These are phyloP conservation scores for Arthrobotrys iridis DNA, from an alignment of 2,329 filamentous ascomycete genomes.

Conservation along the genomic window DNA sequence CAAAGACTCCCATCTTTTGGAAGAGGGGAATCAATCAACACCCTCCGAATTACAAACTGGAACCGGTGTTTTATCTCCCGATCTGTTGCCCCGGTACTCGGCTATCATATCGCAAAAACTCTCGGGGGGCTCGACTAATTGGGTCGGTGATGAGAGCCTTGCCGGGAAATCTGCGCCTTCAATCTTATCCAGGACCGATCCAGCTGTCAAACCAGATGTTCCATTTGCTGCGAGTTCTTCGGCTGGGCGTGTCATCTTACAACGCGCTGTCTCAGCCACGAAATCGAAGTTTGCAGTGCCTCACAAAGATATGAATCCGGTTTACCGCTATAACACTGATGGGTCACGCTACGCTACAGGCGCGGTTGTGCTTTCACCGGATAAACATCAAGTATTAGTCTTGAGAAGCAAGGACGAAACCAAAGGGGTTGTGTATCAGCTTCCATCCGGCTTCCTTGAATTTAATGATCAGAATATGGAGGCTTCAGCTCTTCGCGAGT, in stretches of 20 bases:
- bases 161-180: neutral
- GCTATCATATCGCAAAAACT: conserved; percentile 26
- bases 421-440: conserved; percentile 32
- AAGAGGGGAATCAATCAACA: neutral
- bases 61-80: neutral
- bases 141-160: neutral
- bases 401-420: conserved; percentile 46
- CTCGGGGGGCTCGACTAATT: neutral
- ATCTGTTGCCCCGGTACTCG: conserved; percentile 43
- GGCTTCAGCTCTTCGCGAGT: conserved; percentile 48
- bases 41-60: neutral
- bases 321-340: conserved; percentile 51
- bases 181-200: neutral
- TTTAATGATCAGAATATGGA: conserved; percentile 54
- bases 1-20: neutral
- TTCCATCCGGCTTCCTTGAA: conserved; percentile 46
- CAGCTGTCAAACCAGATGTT: conserved; percentile 26
- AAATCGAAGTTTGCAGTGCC: conserved; percentile 11
- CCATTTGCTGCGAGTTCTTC: neutral
- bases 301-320: conserved; percentile 30
- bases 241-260: neutral
- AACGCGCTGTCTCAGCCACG: neutral
- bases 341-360: conserved; percentile 52
- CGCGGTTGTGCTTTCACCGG: conserved; percentile 49
- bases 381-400: conserved; percentile 51